phyloP scores from a whole-genome alignment of 1,139 yeast genomes.

The Suhomyces bokatorum region DNA sequence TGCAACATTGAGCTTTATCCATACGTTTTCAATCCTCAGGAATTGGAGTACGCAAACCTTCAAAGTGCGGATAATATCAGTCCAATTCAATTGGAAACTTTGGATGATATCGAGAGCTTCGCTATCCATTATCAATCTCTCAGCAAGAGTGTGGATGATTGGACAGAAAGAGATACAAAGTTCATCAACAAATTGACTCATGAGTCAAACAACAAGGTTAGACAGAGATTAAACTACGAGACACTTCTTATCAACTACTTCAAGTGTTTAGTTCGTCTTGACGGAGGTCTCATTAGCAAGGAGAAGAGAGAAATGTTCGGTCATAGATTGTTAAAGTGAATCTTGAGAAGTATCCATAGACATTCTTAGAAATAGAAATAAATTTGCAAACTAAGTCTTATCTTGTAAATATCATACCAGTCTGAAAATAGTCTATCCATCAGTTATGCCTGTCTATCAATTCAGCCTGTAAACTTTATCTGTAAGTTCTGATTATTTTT shows the following conservation, averaged over 20 bases:
- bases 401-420: too few relatives aligned
- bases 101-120: conserved; percentile 50
- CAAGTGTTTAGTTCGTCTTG: conserved; percentile 36
- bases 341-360: too few relatives aligned
- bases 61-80: conserved; percentile 16
- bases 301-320: conserved; percentile 25
- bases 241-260: conserved; percentile 40
- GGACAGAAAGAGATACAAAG: conserved; percentile 39
- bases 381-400: too few relatives aligned
- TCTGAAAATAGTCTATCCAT: too few relatives aligned
- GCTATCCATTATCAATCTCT: conserved; percentile 43
- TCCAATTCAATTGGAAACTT: conserved; percentile 43
- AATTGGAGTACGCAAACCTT: conserved; percentile 28
- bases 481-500: too few relatives aligned
- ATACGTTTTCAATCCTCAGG: conserved; percentile 51
- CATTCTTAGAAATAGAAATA: too few relatives aligned
- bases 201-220: conserved; percentile 24
- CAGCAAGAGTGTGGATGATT: conserved; percentile 32
- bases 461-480: too few relatives aligned
- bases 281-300: conserved; percentile 35
- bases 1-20: conserved; percentile 52
- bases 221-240: conserved; percentile 40
- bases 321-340: conserved; percentile 15
- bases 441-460: too few relatives aligned
- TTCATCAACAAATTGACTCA: conserved; percentile 25